These are phyloP conservation scores for Diutina neorugosa DNA, from an alignment of 1,139 yeast species.

Conservation along the genomic window DNA sequence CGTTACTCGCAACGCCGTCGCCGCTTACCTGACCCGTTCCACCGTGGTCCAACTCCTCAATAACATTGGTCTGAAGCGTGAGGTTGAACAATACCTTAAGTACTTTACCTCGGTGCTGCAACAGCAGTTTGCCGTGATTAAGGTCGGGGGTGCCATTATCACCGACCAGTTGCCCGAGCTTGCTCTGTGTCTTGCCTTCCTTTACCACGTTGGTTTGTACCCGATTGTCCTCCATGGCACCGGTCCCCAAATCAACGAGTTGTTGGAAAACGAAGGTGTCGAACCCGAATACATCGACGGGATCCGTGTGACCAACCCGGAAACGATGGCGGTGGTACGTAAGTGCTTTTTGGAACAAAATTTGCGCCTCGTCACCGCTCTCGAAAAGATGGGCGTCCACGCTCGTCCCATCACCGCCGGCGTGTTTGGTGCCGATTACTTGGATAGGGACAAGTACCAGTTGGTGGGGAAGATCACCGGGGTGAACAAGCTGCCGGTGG, in stretches of 20 bases:
- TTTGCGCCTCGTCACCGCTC: constrained; percentile 85
- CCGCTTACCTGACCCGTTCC: constrained; percentile 57
- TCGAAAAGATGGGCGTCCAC: constrained; percentile 91
- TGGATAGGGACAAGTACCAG: constrained; percentile 83
- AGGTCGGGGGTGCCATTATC: constrained; percentile 98
- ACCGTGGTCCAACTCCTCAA: constrained; percentile 90
- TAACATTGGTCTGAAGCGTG: constrained; percentile 93
- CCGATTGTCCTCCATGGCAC: constrained; percentile 97
- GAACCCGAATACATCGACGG: constrained; percentile 96
- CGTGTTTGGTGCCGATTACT: constrained; percentile 86
- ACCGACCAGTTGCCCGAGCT: constrained; percentile 87
- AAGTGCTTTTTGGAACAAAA: constrained; percentile 91
- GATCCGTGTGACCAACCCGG: constrained; percentile 87
- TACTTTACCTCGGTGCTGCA: constrained; percentile 92
- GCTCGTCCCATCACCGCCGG: constrained; percentile 99
- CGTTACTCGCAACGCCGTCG: constrained; percentile 3
- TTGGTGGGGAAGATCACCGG: constrained; percentile 82
- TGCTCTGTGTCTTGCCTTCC: constrained; percentile 90
- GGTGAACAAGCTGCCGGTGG: constrained; percentile 85
- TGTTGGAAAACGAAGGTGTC: constrained; percentile 86
- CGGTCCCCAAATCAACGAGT: constrained; percentile 95
- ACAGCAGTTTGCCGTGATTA: constrained; percentile 96
- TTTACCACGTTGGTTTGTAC: constrained; percentile 93
- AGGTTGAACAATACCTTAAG: constrained; percentile 92
- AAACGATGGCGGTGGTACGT: constrained; percentile 94